Percentiles rank a stretch among this genome's conserved stretches.
These are phyloP conservation scores for Fusarium napiforme DNA, from an alignment of 2,329 filamentous ascomycete genomes.

Conservation along the genomic window DNA sequence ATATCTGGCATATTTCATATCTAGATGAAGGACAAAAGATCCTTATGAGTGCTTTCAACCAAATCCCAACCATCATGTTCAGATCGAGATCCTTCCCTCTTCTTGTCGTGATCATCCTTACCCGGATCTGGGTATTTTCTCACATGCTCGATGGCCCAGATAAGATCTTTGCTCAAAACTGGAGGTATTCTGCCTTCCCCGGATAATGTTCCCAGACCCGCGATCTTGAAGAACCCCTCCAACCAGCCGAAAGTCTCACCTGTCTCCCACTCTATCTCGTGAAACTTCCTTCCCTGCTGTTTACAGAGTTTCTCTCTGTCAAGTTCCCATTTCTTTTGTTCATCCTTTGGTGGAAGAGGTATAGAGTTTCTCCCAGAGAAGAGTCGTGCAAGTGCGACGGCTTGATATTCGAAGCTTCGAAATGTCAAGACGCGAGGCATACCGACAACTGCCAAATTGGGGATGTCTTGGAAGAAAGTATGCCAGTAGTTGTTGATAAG, in stretches of 20 bases:
- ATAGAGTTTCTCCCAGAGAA: conserved; percentile 55
- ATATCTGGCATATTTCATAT: not conserved
- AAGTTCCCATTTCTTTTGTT: conserved; percentile 60
- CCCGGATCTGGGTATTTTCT: conserved; percentile 58
- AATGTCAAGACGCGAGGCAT: conserved; percentile 64
- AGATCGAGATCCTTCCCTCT: not conserved
- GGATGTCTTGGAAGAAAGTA: conserved; percentile 61
- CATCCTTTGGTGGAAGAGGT: conserved; percentile 51
- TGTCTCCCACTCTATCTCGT: conserved; percentile 63
- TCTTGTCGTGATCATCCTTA: conserved; percentile 11
- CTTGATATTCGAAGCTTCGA: conserved; percentile 67
- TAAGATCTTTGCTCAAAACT: conserved; percentile 53
- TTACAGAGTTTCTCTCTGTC: conserved; percentile 48
- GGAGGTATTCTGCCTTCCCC: conserved; percentile 61
- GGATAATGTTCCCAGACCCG: conserved; percentile 59
- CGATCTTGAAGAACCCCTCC: conserved; percentile 57
- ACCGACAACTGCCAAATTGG: conserved; percentile 62
- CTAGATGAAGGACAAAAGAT: conserved; percentile 9
- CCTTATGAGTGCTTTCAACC: conserved; percentile 3
- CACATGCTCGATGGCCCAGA: conserved; percentile 61
- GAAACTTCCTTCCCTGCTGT: conserved; percentile 56
- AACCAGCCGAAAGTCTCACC: conserved; percentile 63
- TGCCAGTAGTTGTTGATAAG: conserved; percentile 61
- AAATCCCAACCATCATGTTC: conserved; percentile 21
- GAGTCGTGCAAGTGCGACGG: conserved; percentile 61